These are phyloP conservation scores for Xanthoconium separans DNA, from an alignment of 1,284 basidiomycete genomes.

Conservation along the genomic window DNA sequence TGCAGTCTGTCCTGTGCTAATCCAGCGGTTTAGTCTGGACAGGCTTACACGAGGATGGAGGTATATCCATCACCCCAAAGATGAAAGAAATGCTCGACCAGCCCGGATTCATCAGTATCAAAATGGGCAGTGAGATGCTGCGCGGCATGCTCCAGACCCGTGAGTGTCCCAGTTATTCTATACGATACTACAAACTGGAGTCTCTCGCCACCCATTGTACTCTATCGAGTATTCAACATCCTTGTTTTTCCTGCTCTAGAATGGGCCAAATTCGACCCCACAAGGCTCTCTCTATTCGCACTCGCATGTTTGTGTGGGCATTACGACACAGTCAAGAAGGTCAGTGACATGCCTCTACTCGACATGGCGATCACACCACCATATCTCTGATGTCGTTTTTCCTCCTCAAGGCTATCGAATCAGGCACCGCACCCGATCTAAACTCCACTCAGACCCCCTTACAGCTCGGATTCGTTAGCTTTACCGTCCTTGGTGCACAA, in stretches of 20 bases:
- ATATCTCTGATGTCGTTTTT: not conserved
- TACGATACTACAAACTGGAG: no score
- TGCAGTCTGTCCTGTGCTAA: not conserved
- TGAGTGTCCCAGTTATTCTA: slow-evolving; percentile 17
- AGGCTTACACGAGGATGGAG: slow-evolving; percentile 23
- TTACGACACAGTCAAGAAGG: slow-evolving; percentile 33
- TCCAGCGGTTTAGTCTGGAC: not conserved
- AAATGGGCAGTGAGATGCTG: slow-evolving; percentile 36
- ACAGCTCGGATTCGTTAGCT: slow-evolving; percentile 44
- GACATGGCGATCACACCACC: no score
- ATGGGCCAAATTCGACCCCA: slow-evolving; percentile 23
- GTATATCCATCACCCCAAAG: slow-evolving; percentile 36
- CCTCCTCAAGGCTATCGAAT: slow-evolving; percentile 36
- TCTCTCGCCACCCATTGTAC: not conserved
- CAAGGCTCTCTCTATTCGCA: slow-evolving; percentile 38
- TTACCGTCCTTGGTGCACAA: slow-evolving; percentile 45
- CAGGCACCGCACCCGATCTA: slow-evolving; percentile 42
- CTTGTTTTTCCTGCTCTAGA: slow-evolving; percentile 8
- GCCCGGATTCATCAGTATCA: slow-evolving; percentile 36
- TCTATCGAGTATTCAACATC: not conserved
- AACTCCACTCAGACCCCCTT: slow-evolving; percentile 45
- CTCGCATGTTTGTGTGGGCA: slow-evolving; percentile 38
- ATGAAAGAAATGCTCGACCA: slow-evolving; percentile 39
- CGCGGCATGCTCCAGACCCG: slow-evolving; percentile 39
- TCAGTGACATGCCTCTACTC: slow-evolving; percentile 11